Evolutionary conservation across 208 protist genomes (phyloP), one percentile per base, ranked within the genome.

Genomic region (Blastocrithidia nonstop): DNA sequence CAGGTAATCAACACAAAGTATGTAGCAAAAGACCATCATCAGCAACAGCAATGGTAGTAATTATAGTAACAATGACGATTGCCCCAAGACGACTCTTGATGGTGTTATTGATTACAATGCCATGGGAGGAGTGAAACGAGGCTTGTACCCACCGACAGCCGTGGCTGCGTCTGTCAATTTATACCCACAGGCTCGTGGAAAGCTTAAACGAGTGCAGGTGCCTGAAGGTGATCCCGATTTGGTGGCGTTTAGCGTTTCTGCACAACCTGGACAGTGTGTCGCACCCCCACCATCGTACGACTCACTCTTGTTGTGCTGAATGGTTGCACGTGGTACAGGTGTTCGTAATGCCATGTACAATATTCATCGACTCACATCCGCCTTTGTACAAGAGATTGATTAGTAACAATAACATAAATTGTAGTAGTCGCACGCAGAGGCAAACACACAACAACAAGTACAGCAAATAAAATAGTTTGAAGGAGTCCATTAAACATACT

Each of bases 121-220:
- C 0, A 53, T 77, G 16, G 63, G 63, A 5, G 68, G 64, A 1
- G 37, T 51, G 0, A n/a, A 28, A 8, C 31, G 41, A 16, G 70
- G 60, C 29, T 67, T 52, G 37, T 81, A 57, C 38, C 58, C 61
- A 1, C 29, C 54, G 0, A 40, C 47, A 28, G 48, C 50, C 43
- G 63, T 54, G 50, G 69, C 54, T 2, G 69, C 79, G 2, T 85
- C 74, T 13, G 68, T 77, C 24, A 88, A 88, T 45, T 16, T 88
- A 1, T 84, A 83, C 41, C 79, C 79, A 0, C 6, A 25, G 0
- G 7, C 22, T 0, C 54, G 50, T 0, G 77, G 77, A 9, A 25
- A 50, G 7, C 57, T 87, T 17, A 20, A 38, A 13, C 61, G 62
- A 43, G 57, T 48, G 41, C 26, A 50, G n/a, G 59, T 62, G 27